Percentiles rank a stretch among this genome's conserved stretches.
These are phyloP conservation scores for Gossypium stocksii DNA, from an alignment of 345 rosid genomes.

Conservation along the genomic window DNA sequence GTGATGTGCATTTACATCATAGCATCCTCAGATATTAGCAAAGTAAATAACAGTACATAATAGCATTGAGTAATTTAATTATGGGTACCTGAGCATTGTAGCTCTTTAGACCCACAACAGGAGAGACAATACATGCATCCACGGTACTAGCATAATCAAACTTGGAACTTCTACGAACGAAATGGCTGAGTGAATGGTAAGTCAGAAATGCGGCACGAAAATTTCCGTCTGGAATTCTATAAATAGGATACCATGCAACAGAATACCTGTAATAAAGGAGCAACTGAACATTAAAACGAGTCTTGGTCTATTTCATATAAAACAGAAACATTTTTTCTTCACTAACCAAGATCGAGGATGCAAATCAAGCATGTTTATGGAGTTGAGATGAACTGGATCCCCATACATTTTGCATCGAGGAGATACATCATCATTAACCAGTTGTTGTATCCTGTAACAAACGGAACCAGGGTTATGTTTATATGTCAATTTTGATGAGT, in stretches of 20 bases:
- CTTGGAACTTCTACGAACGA: slow-evolving; percentile 26
- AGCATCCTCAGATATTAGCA: neutral
- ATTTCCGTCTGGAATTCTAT: slow-evolving; percentile 58
- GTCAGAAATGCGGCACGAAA: slow-evolving; percentile 59
- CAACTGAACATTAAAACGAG: neutral
- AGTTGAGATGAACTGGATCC: slow-evolving; percentile 32
- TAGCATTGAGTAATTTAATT: neutral
- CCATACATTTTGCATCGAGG: slow-evolving; percentile 36
- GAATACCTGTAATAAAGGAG: slow-evolving; percentile 44
- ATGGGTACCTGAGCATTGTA: slow-evolving; percentile 53
- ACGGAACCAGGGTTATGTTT: neutral
- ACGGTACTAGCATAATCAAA: slow-evolving; percentile 14
- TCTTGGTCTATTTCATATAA: neutral
- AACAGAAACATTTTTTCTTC: neutral
- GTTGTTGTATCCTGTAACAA: slow-evolving; percentile 45
- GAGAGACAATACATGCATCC: slow-evolving; percentile 30
- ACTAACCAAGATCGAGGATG: slow-evolving; percentile 56
- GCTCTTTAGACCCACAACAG: slow-evolving; percentile 56
- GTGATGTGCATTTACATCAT: neutral
- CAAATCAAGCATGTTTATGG: slow-evolving; percentile 34
- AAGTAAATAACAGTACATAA: too few relatives aligned
- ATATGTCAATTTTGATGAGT: neutral
- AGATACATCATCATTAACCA: slow-evolving; percentile 28
- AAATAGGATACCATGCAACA: slow-evolving; percentile 71
- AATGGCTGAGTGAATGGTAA: slow-evolving; percentile 52